Base-by-base conservation (phyloP, 148 eudicot genomes). In the Vaccinium darrowii region DNA sequence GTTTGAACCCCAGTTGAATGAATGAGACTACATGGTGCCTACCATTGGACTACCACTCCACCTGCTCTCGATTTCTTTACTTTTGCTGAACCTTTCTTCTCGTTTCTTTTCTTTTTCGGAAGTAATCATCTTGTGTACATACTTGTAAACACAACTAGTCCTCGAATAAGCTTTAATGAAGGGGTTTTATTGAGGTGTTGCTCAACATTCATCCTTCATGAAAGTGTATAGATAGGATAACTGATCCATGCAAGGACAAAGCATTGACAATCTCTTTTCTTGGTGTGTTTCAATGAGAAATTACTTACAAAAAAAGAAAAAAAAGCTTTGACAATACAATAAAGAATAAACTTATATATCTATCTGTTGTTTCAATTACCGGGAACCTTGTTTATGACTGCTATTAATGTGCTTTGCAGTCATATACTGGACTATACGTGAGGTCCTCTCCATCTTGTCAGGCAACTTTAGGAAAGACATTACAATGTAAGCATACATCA, bases 401-500 rank as follows among this genome's bases (percentile, higher is more conserved):
- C 56, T 53, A 12, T 54, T 71, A 16, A 60, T 79, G 36, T 72
- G 33, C 16, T 80, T 81, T 86, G 89, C 90, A 92, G 94, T 30
- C 80, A 13, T 80, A 76, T 78, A 15, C 75, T 79, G 87, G 88
- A 84, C 83, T 82, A 23, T 78, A 51, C 52, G 1, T 85, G 73
- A 57, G 85, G 43, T 82, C 84, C 81, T 80, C 78, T 85, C 74
- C 72, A 50, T 62, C 19, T 50, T 86, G 73, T 81, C 63, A 54
- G 25, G 62, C 82, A 71, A 47, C 69, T 82, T 56, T 52, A n/a
- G 86, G 90, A 84, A 76, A 51, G 50, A 76, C 88, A 18, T 54
- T 72, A 30, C 82, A 81, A 25, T 90, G 98, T 94, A 89, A 93
- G 95, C 81, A 78, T 56, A 58, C 23, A 73, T 80, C 58, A 60